Evolutionary conservation across 331 rosid genomes (phyloP), one percentile per base, ranked within the genome.

Genomic region (Pyracantha coccinea): DNA sequence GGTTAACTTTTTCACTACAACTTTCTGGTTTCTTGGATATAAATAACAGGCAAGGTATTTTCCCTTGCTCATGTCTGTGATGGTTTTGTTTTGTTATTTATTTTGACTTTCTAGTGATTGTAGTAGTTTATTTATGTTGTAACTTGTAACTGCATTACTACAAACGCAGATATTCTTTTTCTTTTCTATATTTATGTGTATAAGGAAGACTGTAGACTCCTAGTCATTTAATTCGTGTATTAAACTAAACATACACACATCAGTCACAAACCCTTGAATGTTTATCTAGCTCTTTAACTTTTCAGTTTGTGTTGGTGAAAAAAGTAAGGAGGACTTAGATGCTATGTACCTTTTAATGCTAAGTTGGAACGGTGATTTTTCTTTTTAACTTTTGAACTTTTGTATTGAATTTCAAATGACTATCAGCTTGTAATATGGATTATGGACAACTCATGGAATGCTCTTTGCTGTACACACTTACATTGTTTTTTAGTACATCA

Each of bases 401-500:
- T 14, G 4, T 61, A 13, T 61, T 61, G 20, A 27, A 61, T 27
- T 25, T 27, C 32, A 60, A 33, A 9, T 61, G 33, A 25, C 19
- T 25, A 25, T 6, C 21, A 28, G 66, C 15, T 58, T 58, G 28
- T 24, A 58, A 11, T 24, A 12, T 23, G 64, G 64, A 58, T 33
- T 33, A 33, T 47, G 53, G 53, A 47, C 33, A 61, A 27, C 20
- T 16, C 66, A 4, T 61, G 35, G n/a, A 61, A 61, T 61, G 12
- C 28, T 61, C 8, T 60, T 58, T 44, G 70, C 64, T 74, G 74
- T 62, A 62, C 45, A 24, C 73, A 50, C 32, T 70, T 62, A 78
- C 73, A 9, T 70, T 28, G 32, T 21, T 50, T 76, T 77, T 78
- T 53, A 8, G 68, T 73, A 66, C 80, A 80, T 61, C 81, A 93